Percentiles rank a stretch among this genome's conserved stretches.
Conservation (phyloP, 2,329 filamentous ascomycete genomes). For the Exophiala sp. region DNA sequence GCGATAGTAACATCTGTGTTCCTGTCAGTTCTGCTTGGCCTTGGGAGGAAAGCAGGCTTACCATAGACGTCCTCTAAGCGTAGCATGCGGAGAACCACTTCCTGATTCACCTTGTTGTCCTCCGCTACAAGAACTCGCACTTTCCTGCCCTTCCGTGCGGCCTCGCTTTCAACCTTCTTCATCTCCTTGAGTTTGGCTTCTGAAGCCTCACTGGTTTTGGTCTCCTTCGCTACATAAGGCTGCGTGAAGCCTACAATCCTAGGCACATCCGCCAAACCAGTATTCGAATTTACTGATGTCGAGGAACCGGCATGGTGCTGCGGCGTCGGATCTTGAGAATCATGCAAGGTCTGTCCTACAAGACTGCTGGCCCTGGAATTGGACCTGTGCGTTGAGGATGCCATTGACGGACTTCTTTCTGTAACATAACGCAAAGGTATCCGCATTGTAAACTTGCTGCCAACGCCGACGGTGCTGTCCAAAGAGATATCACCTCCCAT, state of each 20-base stretch:
- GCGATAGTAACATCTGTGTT: constrained; percentile 77
- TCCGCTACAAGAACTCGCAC: constrained; percentile 84
- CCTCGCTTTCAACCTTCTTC: constrained; percentile 62
- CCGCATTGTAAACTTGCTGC: constrained; percentile 76
- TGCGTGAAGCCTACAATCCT: constrained; percentile 30
- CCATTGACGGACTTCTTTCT: constrained; percentile 53
- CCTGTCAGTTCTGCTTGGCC: constrained; percentile 49
- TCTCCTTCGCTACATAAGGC: constrained; percentile 35
- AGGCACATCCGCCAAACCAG: constrained; percentile 21
- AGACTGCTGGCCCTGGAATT: constrained; percentile 26
- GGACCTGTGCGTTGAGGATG: constrained; percentile 24
- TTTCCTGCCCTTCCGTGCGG: constrained; percentile 54
- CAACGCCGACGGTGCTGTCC: constrained; percentile 67
- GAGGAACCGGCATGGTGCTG: constrained; percentile 14
- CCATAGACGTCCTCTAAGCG: constrained; percentile 48
- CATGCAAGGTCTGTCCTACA: constrained; percentile 22
- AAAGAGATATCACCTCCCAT: constrained; percentile 78
- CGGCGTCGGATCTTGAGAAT: constrained; percentile 5
- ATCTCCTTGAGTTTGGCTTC: constrained; percentile 64
- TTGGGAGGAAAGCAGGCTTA: constrained; percentile 22
- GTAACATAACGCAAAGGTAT: constrained; percentile 76
- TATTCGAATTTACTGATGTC: constrained; percentile 15
- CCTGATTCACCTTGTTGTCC: constrained; percentile 64
- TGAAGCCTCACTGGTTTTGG: constrained; percentile 40
- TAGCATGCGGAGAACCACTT: constrained; percentile 62